A percentile compares a stretch with the other conserved stretches of the same genome.
These are phyloP conservation scores for Biscogniauxia mediterranea DNA, from an alignment of 2,329 filamentous ascomycete species.

Conservation along the genomic window DNA sequence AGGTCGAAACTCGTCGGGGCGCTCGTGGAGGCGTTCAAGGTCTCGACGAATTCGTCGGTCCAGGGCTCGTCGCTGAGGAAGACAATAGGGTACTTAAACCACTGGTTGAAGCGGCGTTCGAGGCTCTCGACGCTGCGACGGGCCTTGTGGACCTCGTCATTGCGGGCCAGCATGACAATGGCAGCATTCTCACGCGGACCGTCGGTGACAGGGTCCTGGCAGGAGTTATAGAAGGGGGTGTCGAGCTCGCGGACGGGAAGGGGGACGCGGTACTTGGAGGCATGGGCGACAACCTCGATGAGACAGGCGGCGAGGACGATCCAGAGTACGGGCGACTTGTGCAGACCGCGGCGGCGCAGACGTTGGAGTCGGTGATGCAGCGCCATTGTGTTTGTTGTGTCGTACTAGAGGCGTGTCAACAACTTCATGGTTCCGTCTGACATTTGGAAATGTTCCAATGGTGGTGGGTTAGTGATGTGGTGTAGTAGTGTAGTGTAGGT, in stretches of 20 bases:
- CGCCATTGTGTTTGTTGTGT: conserved; percentile 15
- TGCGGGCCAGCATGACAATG: conserved; percentile 47
- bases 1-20: conserved; percentile 41
- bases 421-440: background rate
- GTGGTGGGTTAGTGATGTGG: no score
- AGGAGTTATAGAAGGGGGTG: conserved; percentile 26
- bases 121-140: conserved; percentile 40
- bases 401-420: background rate
- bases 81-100: conserved; percentile 46
- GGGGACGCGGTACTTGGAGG: conserved; percentile 24
- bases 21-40: conserved; percentile 30
- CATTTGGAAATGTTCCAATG: background rate
- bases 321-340: conserved; percentile 29
- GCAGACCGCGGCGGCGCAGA: conserved; percentile 24
- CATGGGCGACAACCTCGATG: conserved; percentile 24
- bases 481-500: no score
- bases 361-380: conserved; percentile 22
- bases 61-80: conserved; percentile 47
- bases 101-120: conserved; percentile 45
- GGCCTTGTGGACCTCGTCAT: conserved; percentile 40
- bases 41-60: conserved; percentile 35
- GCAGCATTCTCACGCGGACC: conserved; percentile 42
- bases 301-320: conserved; percentile 22
- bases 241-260: conserved; percentile 27
- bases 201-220: conserved; percentile 24